phyloP scores from a whole-genome alignment of 129 eudicot species.

The Chrysanthemum makinoi region DNA sequence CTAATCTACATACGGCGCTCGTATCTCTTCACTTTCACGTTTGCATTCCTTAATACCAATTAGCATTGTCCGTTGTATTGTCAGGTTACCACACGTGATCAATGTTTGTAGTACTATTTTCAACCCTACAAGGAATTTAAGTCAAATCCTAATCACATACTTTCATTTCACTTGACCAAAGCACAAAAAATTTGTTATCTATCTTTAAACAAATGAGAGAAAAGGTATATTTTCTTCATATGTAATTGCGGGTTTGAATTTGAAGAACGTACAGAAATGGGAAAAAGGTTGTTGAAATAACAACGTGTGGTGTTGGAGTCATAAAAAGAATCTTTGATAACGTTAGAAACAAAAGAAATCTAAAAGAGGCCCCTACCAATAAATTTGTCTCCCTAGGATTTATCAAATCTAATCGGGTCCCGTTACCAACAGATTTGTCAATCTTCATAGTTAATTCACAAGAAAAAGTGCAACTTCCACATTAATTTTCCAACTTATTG shows the following conservation, averaged over 20 bases:
- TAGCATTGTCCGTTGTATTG: too few relatives aligned
- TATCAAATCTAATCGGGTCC: slow-evolving; percentile 17
- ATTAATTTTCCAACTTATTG: not conserved
- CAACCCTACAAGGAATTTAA: too few relatives aligned
- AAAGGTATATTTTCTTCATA: not conserved
- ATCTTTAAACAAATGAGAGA: not conserved
- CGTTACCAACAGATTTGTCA: slow-evolving; percentile 9
- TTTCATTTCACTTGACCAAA: too few relatives aligned
- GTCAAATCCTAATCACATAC: too few relatives aligned
- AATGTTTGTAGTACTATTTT: too few relatives aligned
- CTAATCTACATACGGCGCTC: too few relatives aligned
- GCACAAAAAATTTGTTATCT: not conserved
- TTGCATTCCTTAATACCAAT: too few relatives aligned
- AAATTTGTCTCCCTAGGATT: slow-evolving; percentile 15
- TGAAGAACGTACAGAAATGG: slow-evolving; percentile 13
- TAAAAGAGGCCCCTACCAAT: slow-evolving; percentile 22
- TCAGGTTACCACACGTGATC: too few relatives aligned
- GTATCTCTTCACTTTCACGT: too few relatives aligned
- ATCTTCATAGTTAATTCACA: not conserved
- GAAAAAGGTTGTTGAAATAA: slow-evolving; percentile 3
- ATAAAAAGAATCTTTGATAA: slow-evolving; percentile 25
- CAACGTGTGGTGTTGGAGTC: slow-evolving; percentile 18
- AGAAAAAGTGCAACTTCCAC: slow-evolving; percentile 10
- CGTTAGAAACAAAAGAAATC: slow-evolving; percentile 24
- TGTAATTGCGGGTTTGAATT: not conserved